These are phyloP conservation scores for Colletotrichum trifolii DNA, from an alignment of 2,329 filamentous ascomycete genomes.

Conservation along the genomic window DNA sequence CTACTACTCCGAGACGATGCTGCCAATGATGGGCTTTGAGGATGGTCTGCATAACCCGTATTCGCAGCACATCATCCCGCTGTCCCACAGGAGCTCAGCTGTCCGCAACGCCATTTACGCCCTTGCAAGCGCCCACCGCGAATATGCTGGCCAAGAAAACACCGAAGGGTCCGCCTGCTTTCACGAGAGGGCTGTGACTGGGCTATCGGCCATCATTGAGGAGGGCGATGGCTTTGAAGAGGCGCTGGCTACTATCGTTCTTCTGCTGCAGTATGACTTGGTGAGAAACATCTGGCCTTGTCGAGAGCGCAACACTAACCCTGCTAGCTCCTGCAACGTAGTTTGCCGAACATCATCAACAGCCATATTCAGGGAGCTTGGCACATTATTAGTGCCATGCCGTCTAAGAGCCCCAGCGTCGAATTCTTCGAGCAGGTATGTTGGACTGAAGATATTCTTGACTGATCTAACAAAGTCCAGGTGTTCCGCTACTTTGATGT, in stretches of 20 bases:
- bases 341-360: conserved; percentile 8
- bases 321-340: conserved; percentile 29
- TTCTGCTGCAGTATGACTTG: conserved; percentile 35
- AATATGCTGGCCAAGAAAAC: conserved; percentile 20
- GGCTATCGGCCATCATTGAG: conserved; percentile 24
- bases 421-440: conserved; percentile 33
- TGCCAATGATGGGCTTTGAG: conserved; percentile 25
- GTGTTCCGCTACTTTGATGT: conserved; percentile 36
- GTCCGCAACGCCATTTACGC: conserved; percentile 34
- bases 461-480: conserved; percentile 9
- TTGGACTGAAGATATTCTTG: neutral
- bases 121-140: conserved; percentile 32
- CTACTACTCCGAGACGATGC: conserved; percentile 26
- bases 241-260: conserved; percentile 28
- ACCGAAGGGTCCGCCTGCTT: conserved; percentile 31
- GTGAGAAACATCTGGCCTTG: neutral
- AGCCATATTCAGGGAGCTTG: conserved; percentile 33
- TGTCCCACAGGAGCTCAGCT: conserved; percentile 29
- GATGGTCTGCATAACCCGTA: conserved; percentile 21
- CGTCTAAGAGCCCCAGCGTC: conserved; percentile 20
- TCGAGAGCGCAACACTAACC: neutral
- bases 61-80: conserved; percentile 22
- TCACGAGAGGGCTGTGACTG: conserved; percentile 27
- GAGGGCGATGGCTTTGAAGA: conserved; percentile 34
- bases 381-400: conserved; percentile 26